Conservation (phyloP, 345 rosid genomes). For the Noccaea caerulescens region DNA sequence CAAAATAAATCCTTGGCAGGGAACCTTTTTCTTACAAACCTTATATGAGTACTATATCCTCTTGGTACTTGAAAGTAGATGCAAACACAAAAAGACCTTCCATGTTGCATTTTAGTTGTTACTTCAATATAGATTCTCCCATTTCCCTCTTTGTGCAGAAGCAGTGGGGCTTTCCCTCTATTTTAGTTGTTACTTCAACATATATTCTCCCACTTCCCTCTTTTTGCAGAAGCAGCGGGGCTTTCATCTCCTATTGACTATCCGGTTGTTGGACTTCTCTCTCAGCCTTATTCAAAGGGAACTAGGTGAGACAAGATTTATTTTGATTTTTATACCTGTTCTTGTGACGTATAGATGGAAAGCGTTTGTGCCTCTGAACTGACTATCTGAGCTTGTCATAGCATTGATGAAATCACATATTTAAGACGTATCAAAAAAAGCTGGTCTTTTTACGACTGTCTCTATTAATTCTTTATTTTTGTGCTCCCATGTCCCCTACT, state of each 20-base stretch:
- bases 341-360: constrained; percentile 5
- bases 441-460: constrained; percentile 5
- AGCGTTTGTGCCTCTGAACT: constrained; percentile 13
- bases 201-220: constrained; percentile 31
- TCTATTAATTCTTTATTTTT: neutral
- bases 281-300: constrained; percentile 75
- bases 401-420: constrained; percentile 16
- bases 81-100: constrained; percentile 26
- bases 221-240: constrained; percentile 66
- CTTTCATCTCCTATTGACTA: constrained; percentile 58
- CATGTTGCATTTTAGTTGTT: constrained; percentile 28
- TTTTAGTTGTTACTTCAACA: constrained; percentile 22
- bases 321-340: constrained; percentile 18
- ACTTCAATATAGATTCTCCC: constrained; percentile 16
- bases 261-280: constrained; percentile 77
- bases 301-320: constrained; percentile 55
- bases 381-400: constrained; percentile 27
- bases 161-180: constrained; percentile 54
- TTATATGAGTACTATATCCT: constrained; percentile 16
- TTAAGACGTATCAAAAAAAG: constrained; percentile 19
- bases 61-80: constrained; percentile 22
- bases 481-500: constrained; percentile 21
- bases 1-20: constrained; percentile 17
- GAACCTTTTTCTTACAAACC: constrained; percentile 1
- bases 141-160: constrained; percentile 55